A percentile compares a stretch with the other conserved stretches of the same genome.
Conservation (phyloP, 1,284 basidiomycete species). For the Ceratobasidium sp. region DNA sequence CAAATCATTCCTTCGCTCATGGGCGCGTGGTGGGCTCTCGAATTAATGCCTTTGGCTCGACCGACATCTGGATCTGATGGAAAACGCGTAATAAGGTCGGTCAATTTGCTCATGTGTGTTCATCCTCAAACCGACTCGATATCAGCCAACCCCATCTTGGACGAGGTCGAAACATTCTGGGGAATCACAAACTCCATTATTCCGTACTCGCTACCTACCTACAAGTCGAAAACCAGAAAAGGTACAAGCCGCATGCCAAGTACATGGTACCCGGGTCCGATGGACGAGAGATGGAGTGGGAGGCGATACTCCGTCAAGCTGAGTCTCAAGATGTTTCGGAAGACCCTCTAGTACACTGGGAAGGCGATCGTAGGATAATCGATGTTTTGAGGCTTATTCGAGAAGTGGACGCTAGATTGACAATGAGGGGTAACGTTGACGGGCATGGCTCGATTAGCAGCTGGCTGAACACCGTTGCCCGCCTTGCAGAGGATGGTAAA, state of each 20-base stretch:
- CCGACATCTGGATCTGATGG: not conserved
- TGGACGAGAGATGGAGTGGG: not conserved
- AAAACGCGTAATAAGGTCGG: not conserved
- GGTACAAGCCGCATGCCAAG: not conserved
- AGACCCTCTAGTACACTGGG: not conserved
- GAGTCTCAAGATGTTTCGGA: too few species aligned
- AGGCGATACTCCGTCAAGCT: not conserved
- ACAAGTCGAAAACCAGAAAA: not conserved
- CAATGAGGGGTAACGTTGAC: too few species aligned
- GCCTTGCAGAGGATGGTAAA: not conserved
- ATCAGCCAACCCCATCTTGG: not conserved
- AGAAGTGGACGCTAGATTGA: not conserved
- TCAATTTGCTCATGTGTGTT: not conserved
- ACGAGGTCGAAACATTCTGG: not conserved
- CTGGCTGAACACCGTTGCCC: not conserved
- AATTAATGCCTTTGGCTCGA: not conserved
- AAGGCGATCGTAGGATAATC: not conserved
- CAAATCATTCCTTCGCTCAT: not conserved
- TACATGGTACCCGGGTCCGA: not conserved
- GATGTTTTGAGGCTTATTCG: not conserved
- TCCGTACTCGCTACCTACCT: slow-evolving; percentile 7
- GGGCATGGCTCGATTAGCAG: not conserved
- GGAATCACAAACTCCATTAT: slow-evolving; percentile 10
- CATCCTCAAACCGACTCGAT: not conserved
- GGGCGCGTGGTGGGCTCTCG: not conserved